These are phyloP conservation scores for Zarea fungicola DNA, from an alignment of 2,329 filamentous ascomycete genomes.

Conservation along the genomic window DNA sequence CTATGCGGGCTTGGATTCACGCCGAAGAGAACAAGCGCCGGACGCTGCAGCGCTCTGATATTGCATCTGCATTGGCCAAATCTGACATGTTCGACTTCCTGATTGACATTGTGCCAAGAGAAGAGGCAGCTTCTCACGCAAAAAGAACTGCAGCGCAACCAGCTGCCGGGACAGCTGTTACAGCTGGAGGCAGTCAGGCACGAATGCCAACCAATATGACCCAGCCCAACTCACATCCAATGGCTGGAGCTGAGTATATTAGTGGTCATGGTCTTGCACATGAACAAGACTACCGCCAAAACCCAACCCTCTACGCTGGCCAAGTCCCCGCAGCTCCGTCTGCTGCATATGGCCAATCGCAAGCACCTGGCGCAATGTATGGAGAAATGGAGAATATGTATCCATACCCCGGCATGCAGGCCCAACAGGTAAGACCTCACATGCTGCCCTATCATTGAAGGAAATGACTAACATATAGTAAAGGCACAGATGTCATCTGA, in stretches of 20 bases:
- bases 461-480: slow-evolving; percentile 15
- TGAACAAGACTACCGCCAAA: slow-evolving; percentile 74
- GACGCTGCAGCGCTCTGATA: slow-evolving; percentile 91
- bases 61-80: slow-evolving; percentile 90
- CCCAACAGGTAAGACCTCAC: slow-evolving; percentile 66
- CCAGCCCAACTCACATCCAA: slow-evolving; percentile 50
- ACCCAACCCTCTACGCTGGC: slow-evolving; percentile 74
- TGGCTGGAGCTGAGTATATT: slow-evolving; percentile 60
- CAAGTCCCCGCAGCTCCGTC: slow-evolving; percentile 70
- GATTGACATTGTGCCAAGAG: slow-evolving; percentile 95
- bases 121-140: slow-evolving; percentile 81
- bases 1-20: slow-evolving; percentile 99
- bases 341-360: slow-evolving; percentile 70
- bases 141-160: slow-evolving; percentile 63
- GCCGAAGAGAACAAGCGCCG: slow-evolving; percentile 98
- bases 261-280: slow-evolving; percentile 57
- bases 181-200: slow-evolving; percentile 45
- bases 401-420: slow-evolving; percentile 70
- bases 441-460: neutral
- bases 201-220: slow-evolving; percentile 46
- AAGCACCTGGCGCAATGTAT: slow-evolving; percentile 65
- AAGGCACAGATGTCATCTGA: slow-evolving; percentile 42
- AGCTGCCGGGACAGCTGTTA: slow-evolving; percentile 33
- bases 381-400: slow-evolving; percentile 82
- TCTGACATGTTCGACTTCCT: slow-evolving; percentile 99